phyloP scores from a whole-genome alignment of 2,329 filamentous ascomycete genomes.

The Aspergillus sp. region DNA sequence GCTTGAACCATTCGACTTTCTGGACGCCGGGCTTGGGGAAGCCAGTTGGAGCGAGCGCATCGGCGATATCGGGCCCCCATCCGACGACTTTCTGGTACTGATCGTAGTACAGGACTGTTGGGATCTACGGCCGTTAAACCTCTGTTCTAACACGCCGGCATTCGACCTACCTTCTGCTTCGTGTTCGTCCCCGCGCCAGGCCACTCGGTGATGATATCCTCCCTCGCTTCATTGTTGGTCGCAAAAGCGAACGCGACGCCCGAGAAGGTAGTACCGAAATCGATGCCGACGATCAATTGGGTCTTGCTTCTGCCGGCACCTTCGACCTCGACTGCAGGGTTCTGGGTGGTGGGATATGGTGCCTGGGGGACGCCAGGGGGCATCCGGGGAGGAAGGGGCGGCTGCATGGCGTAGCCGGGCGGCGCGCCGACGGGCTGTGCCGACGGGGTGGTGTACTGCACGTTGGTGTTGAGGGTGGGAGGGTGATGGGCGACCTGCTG shows the following conservation, averaged over 20 bases:
- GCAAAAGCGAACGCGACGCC: conserved; percentile 89
- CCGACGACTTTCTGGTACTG: conserved; percentile 99
- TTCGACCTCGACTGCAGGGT: conserved; percentile 59
- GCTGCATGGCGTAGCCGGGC: conserved; percentile 37
- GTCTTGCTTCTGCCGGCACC: conserved; percentile 85
- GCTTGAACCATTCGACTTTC: conserved; percentile 99
- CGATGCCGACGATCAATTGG: conserved; percentile 95
- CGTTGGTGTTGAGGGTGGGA: conserved; percentile 47
- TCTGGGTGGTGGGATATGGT: conserved; percentile 23
- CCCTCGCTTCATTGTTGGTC: conserved; percentile 93
- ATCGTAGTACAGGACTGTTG: conserved; percentile 98
- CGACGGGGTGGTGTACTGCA: conserved; percentile 38
- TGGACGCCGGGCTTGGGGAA: conserved; percentile 97
- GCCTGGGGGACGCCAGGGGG: conserved; percentile 16
- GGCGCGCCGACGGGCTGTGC: conserved; percentile 31
- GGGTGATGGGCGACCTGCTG: conserved; percentile 37
- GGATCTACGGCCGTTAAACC: conserved; percentile 53
- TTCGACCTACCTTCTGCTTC: conserved; percentile 75
- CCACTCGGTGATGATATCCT: conserved; percentile 99
- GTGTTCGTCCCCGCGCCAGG: conserved; percentile 94
- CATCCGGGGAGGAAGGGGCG: conserved; percentile 20
- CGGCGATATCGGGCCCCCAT: conserved; percentile 96
- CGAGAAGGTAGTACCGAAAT: conserved; percentile 98
- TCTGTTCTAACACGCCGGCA: not conserved
- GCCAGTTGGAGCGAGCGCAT: conserved; percentile 89